Evolutionary conservation across 106 monocot species (phyloP), one percentile per base, ranked within the genome.

Genomic region (Allium cepa): DNA sequence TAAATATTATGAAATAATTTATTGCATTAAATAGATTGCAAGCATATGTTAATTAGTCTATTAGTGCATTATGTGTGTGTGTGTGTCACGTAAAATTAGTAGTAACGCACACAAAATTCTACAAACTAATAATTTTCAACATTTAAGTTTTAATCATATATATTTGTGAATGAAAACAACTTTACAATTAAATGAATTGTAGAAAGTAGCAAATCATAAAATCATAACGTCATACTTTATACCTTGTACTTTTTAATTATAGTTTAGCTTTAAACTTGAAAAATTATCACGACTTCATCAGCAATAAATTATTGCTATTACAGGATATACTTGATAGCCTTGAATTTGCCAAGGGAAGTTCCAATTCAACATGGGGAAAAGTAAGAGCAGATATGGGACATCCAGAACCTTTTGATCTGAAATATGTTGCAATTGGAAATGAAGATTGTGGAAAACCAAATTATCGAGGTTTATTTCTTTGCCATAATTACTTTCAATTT

Each of bases 291-390:
- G 5, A 36, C 5, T 36, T 36, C 36, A 36, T 36, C 36, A 5
- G 36, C 5, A 2, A 36, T 36, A 36, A 36, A 36, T 36, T 36
- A 36, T 36, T 36, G 3, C 36, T 74, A 18, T 56, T 64, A 50
- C 81, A 99, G 97, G 93, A 99, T 76, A 59, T 76, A 73, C 84
- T 97, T 64, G 79, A 97, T 75, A 86, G 89, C 26, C 80, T 97
- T 73, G 92, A 97, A 72, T 97, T 97, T 84, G 97, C 89, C 50
- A 86, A 86, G 70, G 97, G 97, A 10, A 72, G 69, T 55, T 45
- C 80, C 49, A 45, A 69, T 16, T 87, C 97, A 69, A 79, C 64
- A 52, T 97, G 97, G 97, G 97, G 97, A 15, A 80, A 81, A 18
- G 69, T 79, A 77, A 73, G 97, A 57, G 82, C 92, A 60, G 67